These are phyloP conservation scores for Tricholoma furcatifolium DNA, from an alignment of 768 basidiomycete genomes.

Conservation along the genomic window DNA sequence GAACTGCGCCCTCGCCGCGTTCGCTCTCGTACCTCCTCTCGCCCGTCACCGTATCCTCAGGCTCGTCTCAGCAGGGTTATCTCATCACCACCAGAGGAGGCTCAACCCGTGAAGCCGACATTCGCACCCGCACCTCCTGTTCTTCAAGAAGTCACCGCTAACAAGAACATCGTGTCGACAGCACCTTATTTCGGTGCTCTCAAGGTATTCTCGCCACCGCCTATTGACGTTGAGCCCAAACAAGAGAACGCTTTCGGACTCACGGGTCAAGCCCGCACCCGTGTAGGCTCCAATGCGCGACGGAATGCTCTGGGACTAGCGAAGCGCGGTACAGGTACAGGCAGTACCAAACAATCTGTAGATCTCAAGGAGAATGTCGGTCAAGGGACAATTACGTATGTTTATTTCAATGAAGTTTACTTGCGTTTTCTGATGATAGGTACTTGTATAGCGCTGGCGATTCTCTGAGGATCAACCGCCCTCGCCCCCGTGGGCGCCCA, in stretches of 20 bases:
- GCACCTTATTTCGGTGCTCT: constrained; percentile 36
- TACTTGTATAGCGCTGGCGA: constrained; percentile 41
- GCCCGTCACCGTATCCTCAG: constrained; percentile 72
- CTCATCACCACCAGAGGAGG: constrained; percentile 42
- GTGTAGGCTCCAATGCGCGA: constrained; percentile 54
- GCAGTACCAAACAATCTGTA: constrained; percentile 37
- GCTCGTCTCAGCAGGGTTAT: constrained; percentile 41
- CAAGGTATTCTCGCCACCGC: constrained; percentile 44
- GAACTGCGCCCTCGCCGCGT: constrained; percentile 63
- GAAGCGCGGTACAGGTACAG: constrained; percentile 55
- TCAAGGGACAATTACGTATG: constrained; percentile 51
- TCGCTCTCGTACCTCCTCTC: constrained; percentile 67
- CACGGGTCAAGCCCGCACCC: constrained; percentile 42
- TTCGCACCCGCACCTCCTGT: constrained; percentile 23
- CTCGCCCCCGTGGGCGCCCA: constrained; percentile 48
- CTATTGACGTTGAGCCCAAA: constrained; percentile 38
- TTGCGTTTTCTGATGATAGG: constrained; percentile 3
- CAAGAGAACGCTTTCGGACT: constrained; percentile 32
- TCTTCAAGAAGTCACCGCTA: constrained; percentile 44
- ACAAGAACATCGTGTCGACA: constrained; percentile 37
- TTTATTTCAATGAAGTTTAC: constrained; percentile 16
- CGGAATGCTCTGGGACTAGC: constrained; percentile 62
- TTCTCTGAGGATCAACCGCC: constrained; percentile 46
- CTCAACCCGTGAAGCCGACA: constrained; percentile 16
- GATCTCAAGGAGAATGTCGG: constrained; percentile 58